Conservation (phyloP, 371 early-diverging fungal genomes). For the Actinomortierella ambigua region DNA sequence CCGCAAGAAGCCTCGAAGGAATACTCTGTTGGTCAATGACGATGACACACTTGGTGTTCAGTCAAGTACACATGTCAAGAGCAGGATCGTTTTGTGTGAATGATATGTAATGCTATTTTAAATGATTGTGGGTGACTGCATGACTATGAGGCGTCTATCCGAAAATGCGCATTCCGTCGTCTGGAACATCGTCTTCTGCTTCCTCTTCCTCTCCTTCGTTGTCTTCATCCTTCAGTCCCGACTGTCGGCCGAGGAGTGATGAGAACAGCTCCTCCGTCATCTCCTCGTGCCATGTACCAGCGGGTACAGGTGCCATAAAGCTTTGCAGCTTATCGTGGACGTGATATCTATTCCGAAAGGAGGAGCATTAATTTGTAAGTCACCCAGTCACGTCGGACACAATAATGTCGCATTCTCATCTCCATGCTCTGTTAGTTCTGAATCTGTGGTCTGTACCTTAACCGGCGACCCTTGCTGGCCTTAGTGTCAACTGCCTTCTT, state of each 20-base stretch:
- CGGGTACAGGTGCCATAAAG: conserved; percentile 93
- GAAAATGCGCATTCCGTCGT: conserved; percentile 48
- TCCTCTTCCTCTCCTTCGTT: conserved; percentile 37
- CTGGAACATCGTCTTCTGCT: conserved; percentile 24
- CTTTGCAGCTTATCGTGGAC: conserved; percentile 93
- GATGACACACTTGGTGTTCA: too few species aligned
- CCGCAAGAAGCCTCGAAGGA: too few species aligned
- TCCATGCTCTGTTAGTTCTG: background rate
- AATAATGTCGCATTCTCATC: too few species aligned
- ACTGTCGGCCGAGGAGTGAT: conserved; percentile 78
- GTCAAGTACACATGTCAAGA: background rate
- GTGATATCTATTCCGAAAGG: conserved; percentile 64
- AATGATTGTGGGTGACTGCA: background rate
- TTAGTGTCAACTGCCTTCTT: conserved; percentile 86
- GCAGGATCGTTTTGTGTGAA: background rate
- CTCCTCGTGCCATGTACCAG: conserved; percentile 88
- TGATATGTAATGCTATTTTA: background rate
- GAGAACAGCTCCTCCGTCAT: conserved; percentile 90
- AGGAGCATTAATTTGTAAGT: background rate
- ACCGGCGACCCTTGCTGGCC: conserved; percentile 91
- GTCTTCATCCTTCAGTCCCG: conserved; percentile 27
- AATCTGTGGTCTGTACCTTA: conserved; percentile 54
- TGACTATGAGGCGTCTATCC: conserved; percentile 24
- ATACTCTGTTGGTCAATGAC: too few species aligned
- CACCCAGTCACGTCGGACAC: too few species aligned